Conservation (phyloP, 371 early-diverging fungal genomes). For the Saksenaea vasiformis region DNA sequence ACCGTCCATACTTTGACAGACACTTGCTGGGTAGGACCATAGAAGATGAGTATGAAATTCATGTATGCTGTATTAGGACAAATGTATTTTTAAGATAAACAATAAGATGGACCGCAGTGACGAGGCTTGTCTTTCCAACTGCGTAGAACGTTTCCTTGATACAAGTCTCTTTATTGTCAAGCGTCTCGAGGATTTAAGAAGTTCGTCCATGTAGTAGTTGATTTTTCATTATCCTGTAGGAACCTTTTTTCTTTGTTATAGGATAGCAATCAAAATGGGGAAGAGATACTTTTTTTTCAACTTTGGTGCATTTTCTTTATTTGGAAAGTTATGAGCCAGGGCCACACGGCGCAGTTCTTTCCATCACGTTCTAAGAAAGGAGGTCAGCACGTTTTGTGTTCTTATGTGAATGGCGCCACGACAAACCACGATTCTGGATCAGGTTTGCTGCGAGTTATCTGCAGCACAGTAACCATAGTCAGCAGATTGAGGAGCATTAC, state of each 20-base stretch:
- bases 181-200: slow-evolving; percentile 58
- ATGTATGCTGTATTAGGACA: slow-evolving; percentile 43
- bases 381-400: not conserved
- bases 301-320: not conserved
- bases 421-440: no score
- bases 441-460: no score
- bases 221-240: not conserved
- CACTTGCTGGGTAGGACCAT: slow-evolving; percentile 62
- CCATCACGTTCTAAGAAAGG: not conserved
- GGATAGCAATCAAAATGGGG: not conserved
- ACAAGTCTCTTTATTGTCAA: slow-evolving; percentile 71
- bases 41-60: not conserved
- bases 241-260: not conserved
- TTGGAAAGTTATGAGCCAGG: not conserved
- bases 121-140: slow-evolving; percentile 76
- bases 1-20: slow-evolving; percentile 73
- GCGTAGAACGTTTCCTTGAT: slow-evolving; percentile 83
- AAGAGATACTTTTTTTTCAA: not conserved
- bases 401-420: no score
- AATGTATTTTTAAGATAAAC: slow-evolving; percentile 72
- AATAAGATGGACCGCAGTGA: slow-evolving; percentile 70
- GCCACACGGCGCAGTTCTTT: not conserved
- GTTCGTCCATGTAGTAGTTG: slow-evolving; percentile 25
- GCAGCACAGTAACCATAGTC: no score
- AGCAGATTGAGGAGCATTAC: not conserved